Evolutionary conservation across 2,329 filamentous ascomycete genomes (phyloP).

Genomic region (Basipetospora sp.): DNA sequence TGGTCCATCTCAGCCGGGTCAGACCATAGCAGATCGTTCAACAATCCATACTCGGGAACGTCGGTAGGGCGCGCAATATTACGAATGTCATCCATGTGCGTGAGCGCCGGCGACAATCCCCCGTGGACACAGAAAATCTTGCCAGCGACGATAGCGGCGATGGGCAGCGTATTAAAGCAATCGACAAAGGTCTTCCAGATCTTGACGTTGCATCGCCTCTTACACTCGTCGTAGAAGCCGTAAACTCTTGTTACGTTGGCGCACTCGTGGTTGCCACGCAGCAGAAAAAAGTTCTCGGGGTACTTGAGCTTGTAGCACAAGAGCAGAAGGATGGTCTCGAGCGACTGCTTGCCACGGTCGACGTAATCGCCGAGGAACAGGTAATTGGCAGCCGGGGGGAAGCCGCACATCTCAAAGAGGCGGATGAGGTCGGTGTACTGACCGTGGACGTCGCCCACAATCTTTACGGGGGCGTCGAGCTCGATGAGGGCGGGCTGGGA

Average conservation of each 20-base stretch:
- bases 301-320: slow-evolving; percentile 96
- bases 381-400: slow-evolving; percentile 81
- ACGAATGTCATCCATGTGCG: slow-evolving; percentile 96
- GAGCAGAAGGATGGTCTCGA: slow-evolving; percentile 84
- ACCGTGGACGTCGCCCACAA: slow-evolving; percentile 91
- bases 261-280: slow-evolving; percentile 92
- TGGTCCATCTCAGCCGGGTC: slow-evolving; percentile 96
- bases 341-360: slow-evolving; percentile 85
- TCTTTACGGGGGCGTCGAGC: slow-evolving; percentile 87
- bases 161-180: slow-evolving; percentile 88
- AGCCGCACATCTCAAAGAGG: slow-evolving; percentile 98
- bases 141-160: slow-evolving; percentile 87
- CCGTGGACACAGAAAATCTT: slow-evolving; percentile 98
- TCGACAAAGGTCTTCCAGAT: slow-evolving; percentile 97
- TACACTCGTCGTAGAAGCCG: slow-evolving; percentile 97
- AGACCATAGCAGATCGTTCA: slow-evolving; percentile 94
- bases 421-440: slow-evolving; percentile 93
- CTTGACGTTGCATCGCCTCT: slow-evolving; percentile 88
- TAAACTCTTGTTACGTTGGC: slow-evolving; percentile 92
- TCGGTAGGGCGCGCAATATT: slow-evolving; percentile 92
- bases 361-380: slow-evolving; percentile 94
- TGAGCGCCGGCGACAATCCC: slow-evolving; percentile 76
- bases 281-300: slow-evolving; percentile 90
- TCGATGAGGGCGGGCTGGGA: slow-evolving; percentile 86
- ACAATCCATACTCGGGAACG: slow-evolving; percentile 85